Evolutionary conservation across 2,329 filamentous ascomycete genomes (phyloP), one percentile per base, ranked within the genome.

Genomic region (Fusarium sp.): DNA sequence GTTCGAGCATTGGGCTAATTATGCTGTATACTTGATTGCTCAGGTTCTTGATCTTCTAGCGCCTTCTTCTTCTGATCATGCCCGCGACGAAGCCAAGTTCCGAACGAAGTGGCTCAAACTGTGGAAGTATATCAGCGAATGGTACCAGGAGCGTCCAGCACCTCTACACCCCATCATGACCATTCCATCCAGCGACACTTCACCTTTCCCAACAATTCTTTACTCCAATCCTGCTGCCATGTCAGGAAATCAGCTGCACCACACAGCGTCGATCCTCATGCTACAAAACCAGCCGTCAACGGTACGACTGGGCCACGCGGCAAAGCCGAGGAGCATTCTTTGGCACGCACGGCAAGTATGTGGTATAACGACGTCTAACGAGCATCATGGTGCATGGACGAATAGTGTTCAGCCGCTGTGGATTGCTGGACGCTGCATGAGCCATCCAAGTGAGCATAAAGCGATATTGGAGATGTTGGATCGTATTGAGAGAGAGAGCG

Each of bases 311-410:
- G 65, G 82, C 78, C 74, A 84, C 78, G 62, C 75, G 56, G 50
- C 82, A 69, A 55, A 84, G 30, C 71, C 75, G 6, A 65, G 71
- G 24, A 72, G 75, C 23, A 78, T 80, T 1, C 72, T 86, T 4
- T 87, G 84, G 84, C 84, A 86, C 65, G 84, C 83, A 2, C 77
- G 83, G 15, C 80, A 82, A 15, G 81, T 87, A 10, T 85, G 83
- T 45, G 84, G 82, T 0, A 87, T 87, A 21, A 85, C 84, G 17
- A 70, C 83, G 15, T 80, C 83, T 2, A 87, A 86, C 48, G 78
- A 79, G 14, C 83, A 86, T 59, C 82, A 83, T 34, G 84, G 83
- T 1, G 83, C 82, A n/a, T 76, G 85, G 70, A 86, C 82, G 26
- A 86, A 86, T 61, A 81, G 83, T 6, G 81, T 86, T 2, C 84